These are phyloP conservation scores for Phytophthora cactorum DNA, from an alignment of 352 stramenopile genomes.

Conservation along the genomic window DNA sequence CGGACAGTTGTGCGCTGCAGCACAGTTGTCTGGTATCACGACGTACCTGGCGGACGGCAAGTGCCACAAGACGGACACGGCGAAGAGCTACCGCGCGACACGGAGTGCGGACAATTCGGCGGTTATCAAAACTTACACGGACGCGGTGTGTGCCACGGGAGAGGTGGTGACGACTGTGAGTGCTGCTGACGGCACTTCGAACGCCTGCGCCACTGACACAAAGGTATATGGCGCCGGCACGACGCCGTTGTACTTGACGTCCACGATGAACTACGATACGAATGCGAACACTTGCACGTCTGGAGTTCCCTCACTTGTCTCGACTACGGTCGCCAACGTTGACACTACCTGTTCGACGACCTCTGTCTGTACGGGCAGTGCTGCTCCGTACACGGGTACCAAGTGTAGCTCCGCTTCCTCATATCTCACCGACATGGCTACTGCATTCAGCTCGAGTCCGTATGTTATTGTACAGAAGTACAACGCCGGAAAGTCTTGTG, in stretches of 20 bases:
- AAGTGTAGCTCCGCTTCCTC: background rate
- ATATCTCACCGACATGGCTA: background rate
- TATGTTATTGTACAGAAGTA: constrained; percentile 14
- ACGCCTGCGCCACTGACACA: too few relatives aligned
- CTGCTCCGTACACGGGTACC: constrained; percentile 1
- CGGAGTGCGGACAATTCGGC: background rate
- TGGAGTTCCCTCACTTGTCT: background rate
- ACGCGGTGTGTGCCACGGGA: too few relatives aligned
- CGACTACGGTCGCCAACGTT: background rate
- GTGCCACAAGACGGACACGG: constrained; percentile 12
- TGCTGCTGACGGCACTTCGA: too few relatives aligned
- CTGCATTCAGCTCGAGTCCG: background rate
- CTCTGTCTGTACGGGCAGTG: background rate
- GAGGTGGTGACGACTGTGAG: too few relatives aligned
- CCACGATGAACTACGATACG: constrained; percentile 5
- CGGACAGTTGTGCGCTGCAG: background rate
- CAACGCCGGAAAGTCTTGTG: background rate
- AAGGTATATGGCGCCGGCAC: background rate
- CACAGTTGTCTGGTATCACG: constrained; percentile 1
- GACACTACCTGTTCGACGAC: background rate
- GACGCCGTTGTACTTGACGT: background rate
- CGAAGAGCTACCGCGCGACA: constrained; percentile 7
- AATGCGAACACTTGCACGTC: background rate
- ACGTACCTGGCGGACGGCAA: constrained; percentile 23
- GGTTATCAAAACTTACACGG: background rate